These are phyloP conservation scores for Globisporangium canariense DNA, from an alignment of 352 stramenopile species.

Conservation along the genomic window DNA sequence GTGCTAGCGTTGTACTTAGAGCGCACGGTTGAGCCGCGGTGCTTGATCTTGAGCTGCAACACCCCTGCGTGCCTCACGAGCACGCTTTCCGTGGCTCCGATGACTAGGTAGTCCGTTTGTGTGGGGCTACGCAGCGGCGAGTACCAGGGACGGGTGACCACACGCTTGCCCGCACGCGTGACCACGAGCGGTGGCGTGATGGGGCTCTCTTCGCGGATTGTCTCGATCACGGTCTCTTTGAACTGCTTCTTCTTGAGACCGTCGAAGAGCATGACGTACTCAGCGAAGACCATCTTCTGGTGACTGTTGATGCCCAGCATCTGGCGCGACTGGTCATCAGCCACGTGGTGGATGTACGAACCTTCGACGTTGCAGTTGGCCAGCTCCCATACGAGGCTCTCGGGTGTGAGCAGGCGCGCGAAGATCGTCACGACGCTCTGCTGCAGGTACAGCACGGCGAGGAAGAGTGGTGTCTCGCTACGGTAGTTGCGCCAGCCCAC, in stretches of 20 bases:
- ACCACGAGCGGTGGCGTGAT: conserved; percentile 48
- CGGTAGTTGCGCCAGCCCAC: conserved; percentile 68
- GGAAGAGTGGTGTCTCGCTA: conserved; percentile 62
- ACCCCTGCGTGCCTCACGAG: conserved; percentile 54
- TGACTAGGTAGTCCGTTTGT: conserved; percentile 54
- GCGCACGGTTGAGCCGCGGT: conserved; percentile 52
- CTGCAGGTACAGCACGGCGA: conserved; percentile 55
- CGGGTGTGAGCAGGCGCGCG: conserved; percentile 27
- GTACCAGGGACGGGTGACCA: conserved; percentile 14
- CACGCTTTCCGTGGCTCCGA: conserved; percentile 54
- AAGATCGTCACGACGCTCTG: conserved; percentile 40
- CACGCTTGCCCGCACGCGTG: conserved; percentile 29
- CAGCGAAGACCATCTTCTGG: conserved; percentile 29
- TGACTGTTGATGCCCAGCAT: conserved; percentile 26
- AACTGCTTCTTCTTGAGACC: conserved; percentile 51
- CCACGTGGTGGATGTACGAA: conserved; percentile 60
- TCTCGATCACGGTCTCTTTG: conserved; percentile 72
- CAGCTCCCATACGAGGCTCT: conserved; percentile 50
- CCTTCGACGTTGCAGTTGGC: conserved; percentile 69
- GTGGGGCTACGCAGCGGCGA: background rate
- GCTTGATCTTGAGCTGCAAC: conserved; percentile 71
- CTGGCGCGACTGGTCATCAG: conserved; percentile 29
- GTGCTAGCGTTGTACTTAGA: conserved; percentile 47
- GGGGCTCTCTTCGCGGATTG: conserved; percentile 65
- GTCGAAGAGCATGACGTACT: conserved; percentile 79